Percentiles rank a stretch among this genome's conserved stretches.
Conservation (phyloP, 2,329 filamentous ascomycete species). For the Trichothecium sympodiale region DNA sequence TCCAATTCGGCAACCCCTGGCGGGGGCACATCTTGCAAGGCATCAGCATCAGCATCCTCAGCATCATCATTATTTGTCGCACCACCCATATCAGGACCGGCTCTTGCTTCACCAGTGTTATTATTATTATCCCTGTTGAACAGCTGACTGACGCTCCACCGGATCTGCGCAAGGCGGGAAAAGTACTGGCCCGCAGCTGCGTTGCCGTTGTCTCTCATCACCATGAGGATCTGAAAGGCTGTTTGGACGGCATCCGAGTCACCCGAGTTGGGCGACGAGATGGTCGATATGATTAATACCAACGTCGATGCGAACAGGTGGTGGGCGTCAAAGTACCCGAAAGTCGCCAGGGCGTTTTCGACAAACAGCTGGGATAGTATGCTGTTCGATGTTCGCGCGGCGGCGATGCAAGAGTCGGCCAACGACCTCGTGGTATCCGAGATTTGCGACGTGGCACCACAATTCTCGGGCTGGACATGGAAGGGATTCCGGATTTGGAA, state of each 20-base stretch:
- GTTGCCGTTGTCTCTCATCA: conserved; percentile 8
- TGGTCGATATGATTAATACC: conserved; percentile 8
- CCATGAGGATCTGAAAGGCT: conserved; percentile 6
- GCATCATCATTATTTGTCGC: too few species aligned
- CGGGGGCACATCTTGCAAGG: not conserved
- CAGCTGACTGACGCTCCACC: conserved; percentile 6
- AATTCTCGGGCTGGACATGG: not conserved
- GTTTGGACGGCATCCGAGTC: conserved; percentile 9
- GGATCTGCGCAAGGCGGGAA: conserved; percentile 6
- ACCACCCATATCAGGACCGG: too few species aligned
- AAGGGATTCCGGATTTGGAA: conserved; percentile 7
- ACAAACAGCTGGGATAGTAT: conserved; percentile 7
- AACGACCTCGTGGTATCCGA: conserved; percentile 8
- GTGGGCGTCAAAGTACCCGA: conserved; percentile 8
- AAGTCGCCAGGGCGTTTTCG: conserved; percentile 7
- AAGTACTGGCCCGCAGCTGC: conserved; percentile 6
- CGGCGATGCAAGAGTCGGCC: conserved; percentile 7
- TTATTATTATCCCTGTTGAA: too few species aligned
- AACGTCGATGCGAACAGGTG: conserved; percentile 8
- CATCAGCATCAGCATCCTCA: too few species aligned
- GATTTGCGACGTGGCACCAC: conserved; percentile 1
- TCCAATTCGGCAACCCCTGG: conserved; percentile 2
- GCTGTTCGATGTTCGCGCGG: conserved; percentile 7
- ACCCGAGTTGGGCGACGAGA: conserved; percentile 7
- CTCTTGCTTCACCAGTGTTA: too few species aligned